Conservation (phyloP, 2,329 filamentous ascomycete species). For the Pestalotiopsis sp. region DNA sequence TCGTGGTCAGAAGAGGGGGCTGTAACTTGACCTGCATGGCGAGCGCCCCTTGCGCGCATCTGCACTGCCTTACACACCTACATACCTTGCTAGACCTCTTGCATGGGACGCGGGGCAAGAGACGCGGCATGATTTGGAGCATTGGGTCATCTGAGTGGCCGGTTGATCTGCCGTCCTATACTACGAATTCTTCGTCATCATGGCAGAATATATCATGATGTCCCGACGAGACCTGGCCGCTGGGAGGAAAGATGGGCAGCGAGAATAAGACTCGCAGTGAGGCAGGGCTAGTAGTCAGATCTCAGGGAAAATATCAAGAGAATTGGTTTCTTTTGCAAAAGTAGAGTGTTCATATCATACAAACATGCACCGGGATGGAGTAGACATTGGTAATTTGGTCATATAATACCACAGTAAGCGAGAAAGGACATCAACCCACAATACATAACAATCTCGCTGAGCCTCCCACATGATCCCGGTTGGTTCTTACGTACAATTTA, state of each 20-base stretch:
- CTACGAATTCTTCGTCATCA: slow-evolving; percentile 3
- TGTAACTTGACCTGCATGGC: not conserved
- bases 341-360: not conserved
- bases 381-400: not conserved
- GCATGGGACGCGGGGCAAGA: not conserved
- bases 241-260: too few relatives aligned
- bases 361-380: not conserved
- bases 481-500: slow-evolving; percentile 6
- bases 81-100: not conserved
- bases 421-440: not conserved
- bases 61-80: not conserved
- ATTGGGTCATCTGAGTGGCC: not conserved
- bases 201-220: slow-evolving; percentile 9
- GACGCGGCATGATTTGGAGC: slow-evolving; percentile 3
- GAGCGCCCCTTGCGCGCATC: not conserved
- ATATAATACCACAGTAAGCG: not conserved
- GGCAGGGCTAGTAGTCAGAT: too few relatives aligned
- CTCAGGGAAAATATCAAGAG: too few relatives aligned
- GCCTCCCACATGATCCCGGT: not conserved
- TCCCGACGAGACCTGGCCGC: not conserved
- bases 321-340: too few relatives aligned
- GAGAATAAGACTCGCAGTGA: too few relatives aligned
- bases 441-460: not conserved
- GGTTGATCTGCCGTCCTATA: not conserved
- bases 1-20: not conserved